Conservation (phyloP, 2,329 filamentous ascomycete genomes). For the Sclerotiophoma versabilis region DNA sequence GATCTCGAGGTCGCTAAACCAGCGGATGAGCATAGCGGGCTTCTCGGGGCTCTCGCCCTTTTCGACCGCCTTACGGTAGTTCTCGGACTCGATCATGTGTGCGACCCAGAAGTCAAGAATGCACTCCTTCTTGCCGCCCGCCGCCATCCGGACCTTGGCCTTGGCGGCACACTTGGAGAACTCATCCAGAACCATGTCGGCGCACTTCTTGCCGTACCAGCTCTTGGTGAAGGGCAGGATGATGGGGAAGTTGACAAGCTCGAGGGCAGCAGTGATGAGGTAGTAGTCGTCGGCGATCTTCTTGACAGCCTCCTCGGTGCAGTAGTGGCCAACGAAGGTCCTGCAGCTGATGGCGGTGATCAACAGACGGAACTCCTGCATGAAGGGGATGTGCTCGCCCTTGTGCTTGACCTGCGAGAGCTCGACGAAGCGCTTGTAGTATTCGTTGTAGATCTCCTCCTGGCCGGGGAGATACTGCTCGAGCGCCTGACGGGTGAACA, state of each 20-base stretch:
- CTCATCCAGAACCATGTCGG: constrained; percentile 88
- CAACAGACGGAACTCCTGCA: constrained; percentile 89
- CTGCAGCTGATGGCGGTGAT: constrained; percentile 95
- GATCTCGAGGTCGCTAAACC: constrained; percentile 91
- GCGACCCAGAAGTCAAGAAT: constrained; percentile 94
- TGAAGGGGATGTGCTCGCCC: constrained; percentile 82
- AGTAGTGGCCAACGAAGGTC: constrained; percentile 97
- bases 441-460: constrained; percentile 88
- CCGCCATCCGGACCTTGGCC: constrained; percentile 89
- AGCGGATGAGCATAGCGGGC: constrained; percentile 80
- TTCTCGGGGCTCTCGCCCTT: constrained; percentile 74
- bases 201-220: constrained; percentile 96
- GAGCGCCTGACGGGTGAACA: constrained; percentile 92
- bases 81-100: constrained; percentile 81
- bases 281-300: constrained; percentile 97
- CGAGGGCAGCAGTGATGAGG: constrained; percentile 91
- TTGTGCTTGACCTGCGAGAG: constrained; percentile 72
- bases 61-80: constrained; percentile 79
- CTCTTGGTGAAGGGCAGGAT: constrained; percentile 94
- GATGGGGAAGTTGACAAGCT: constrained; percentile 88
- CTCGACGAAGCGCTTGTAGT: constrained; percentile 80
- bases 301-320: constrained; percentile 87
- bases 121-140: constrained; percentile 84
- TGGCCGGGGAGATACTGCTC: constrained; percentile 89
- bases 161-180: constrained; percentile 93